These are phyloP conservation scores for Fusarium citri DNA, from an alignment of 2,329 filamentous ascomycete species.

Conservation along the genomic window DNA sequence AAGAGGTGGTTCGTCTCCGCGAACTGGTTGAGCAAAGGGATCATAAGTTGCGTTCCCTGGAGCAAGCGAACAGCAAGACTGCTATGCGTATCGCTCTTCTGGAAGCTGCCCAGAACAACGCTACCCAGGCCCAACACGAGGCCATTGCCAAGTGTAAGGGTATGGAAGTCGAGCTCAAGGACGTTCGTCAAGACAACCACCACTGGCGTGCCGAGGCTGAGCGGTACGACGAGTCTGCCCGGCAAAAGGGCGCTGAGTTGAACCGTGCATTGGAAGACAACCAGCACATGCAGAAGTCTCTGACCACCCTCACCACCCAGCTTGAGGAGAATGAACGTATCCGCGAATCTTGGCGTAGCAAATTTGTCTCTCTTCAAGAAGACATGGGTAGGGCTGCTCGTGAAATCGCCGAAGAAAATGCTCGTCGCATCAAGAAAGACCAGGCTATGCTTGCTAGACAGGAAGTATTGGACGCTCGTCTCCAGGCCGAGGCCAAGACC, in stretches of 20 bases:
- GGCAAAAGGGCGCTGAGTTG: conserved; percentile 62
- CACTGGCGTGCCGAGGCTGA: conserved; percentile 73
- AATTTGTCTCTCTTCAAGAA: conserved; percentile 86
- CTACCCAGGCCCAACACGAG: conserved; percentile 65
- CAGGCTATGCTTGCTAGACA: conserved; percentile 82
- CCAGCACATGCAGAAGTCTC: conserved; percentile 78
- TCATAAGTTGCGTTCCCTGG: conserved; percentile 70
- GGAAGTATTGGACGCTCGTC: conserved; percentile 80
- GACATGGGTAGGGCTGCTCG: conserved; percentile 85
- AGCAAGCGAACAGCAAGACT: conserved; percentile 66
- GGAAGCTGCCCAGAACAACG: conserved; percentile 72
- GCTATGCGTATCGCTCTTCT: conserved; percentile 73
- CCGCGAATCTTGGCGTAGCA: conserved; percentile 84
- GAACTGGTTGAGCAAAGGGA: conserved; percentile 76
- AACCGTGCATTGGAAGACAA: conserved; percentile 67
- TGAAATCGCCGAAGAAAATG: conserved; percentile 86
- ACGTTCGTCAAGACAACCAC: conserved; percentile 67
- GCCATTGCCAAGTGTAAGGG: conserved; percentile 65
- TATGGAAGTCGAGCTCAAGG: conserved; percentile 66
- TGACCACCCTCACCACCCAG: conserved; percentile 80
- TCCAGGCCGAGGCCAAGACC: conserved; percentile 79
- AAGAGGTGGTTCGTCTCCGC: conserved; percentile 76
- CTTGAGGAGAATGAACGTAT: conserved; percentile 88
- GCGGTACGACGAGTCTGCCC: conserved; percentile 64
- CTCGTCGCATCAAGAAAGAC: conserved; percentile 81